These are phyloP conservation scores for Saitozyma podzolica DNA, from an alignment of 768 basidiomycete species.

Conservation along the genomic window DNA sequence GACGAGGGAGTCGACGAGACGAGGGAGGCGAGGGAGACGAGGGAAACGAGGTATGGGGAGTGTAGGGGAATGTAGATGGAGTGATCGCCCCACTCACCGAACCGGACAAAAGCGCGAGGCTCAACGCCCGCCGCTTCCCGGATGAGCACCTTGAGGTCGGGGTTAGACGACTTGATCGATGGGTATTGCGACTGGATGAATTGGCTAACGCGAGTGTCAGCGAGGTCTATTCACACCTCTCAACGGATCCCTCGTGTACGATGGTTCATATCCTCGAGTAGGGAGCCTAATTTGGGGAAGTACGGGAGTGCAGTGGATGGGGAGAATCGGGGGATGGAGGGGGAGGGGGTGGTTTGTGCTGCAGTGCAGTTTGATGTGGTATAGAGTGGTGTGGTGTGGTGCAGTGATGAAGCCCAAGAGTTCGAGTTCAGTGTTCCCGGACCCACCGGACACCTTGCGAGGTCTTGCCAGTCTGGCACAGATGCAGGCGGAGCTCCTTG, in stretches of 20 bases:
- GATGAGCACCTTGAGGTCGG: conserved; percentile 52
- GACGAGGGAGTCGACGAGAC: too few species aligned
- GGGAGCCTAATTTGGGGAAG: too few species aligned
- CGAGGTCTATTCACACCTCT: not conserved
- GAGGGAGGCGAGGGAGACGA: too few species aligned
- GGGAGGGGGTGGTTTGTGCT: too few species aligned
- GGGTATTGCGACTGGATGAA: conserved; percentile 50
- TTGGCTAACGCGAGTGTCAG: conserved; percentile 29
- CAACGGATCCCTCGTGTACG: too few species aligned
- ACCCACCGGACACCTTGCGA: conserved; percentile 51
- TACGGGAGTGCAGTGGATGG: not conserved
- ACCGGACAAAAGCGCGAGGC: conserved; percentile 49
- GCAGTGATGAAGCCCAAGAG: not conserved
- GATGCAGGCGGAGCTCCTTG: conserved; percentile 52
- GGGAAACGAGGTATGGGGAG: too few species aligned
- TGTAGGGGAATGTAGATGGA: too few species aligned
- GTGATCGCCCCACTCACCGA: conserved; percentile 40
- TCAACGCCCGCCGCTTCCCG: conserved; percentile 51
- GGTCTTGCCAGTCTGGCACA: conserved; percentile 47
- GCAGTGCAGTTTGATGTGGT: too few species aligned
- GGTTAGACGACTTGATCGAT: conserved; percentile 48
- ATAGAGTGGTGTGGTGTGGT: too few species aligned
- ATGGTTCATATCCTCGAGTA: too few species aligned
- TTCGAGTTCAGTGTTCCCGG: not conserved
- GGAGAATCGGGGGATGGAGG: too few species aligned